Conservation (phyloP, 257 asterid species). For the Sherardia arvensis region DNA sequence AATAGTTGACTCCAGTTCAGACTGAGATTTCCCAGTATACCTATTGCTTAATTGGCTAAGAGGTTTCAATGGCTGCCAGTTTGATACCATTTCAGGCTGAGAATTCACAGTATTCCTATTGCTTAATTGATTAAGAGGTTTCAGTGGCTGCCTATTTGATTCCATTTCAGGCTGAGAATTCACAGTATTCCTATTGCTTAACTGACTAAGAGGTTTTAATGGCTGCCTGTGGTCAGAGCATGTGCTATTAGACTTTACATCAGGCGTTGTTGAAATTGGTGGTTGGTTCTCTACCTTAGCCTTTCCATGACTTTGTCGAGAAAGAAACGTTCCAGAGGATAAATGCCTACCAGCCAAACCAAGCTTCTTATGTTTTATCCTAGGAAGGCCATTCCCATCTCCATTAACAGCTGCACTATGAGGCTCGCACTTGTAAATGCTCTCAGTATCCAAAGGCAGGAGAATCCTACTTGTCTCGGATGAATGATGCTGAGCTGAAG, state of each 20-base stretch:
- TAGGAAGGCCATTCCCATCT: slow-evolving; percentile 18
- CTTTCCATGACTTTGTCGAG: slow-evolving; percentile 15
- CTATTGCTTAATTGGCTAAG: slow-evolving; percentile 15
- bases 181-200: slow-evolving; percentile 11
- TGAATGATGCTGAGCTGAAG: slow-evolving; percentile 10
- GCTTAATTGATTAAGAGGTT: slow-evolving; percentile 18
- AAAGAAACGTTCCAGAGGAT: slow-evolving; percentile 11
- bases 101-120: slow-evolving; percentile 11
- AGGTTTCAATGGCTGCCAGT: slow-evolving; percentile 27
- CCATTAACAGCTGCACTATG: slow-evolving; percentile 13
- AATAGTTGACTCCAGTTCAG: slow-evolving; percentile 17
- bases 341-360: slow-evolving; percentile 28
- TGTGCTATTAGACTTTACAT: slow-evolving; percentile 12
- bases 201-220: slow-evolving; percentile 19
- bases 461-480: slow-evolving; percentile 7
- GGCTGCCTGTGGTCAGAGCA: slow-evolving; percentile 16
- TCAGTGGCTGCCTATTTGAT: slow-evolving; percentile 22
- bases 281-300: slow-evolving; percentile 39
- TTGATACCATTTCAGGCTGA: slow-evolving; percentile 20
- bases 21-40: slow-evolving; percentile 8
- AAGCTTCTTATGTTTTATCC: slow-evolving; percentile 25
- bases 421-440: slow-evolving; percentile 14
- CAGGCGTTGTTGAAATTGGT: slow-evolving; percentile 14
- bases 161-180: slow-evolving; percentile 16
- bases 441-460: slow-evolving; percentile 4